Evolutionary conservation across 1,284 basidiomycete genomes (phyloP).

Genomic region (Cutaneotrichosporon dermatis): DNA sequence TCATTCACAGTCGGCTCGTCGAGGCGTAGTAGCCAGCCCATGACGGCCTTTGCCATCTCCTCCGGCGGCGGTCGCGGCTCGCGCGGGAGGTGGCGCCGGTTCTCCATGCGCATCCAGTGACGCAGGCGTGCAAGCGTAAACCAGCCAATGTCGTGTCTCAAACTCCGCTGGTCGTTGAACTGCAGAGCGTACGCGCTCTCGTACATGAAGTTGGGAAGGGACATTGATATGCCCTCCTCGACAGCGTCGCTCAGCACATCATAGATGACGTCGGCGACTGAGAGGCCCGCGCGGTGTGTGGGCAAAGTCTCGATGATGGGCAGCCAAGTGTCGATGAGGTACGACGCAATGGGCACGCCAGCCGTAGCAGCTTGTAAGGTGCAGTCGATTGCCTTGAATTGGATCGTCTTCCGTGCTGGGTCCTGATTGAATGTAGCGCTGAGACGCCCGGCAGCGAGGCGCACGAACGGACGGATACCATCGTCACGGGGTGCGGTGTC

Average conservation of each 20-base stretch:
- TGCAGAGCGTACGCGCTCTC: slow-evolving; percentile 41
- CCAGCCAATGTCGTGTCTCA: slow-evolving; percentile 42
- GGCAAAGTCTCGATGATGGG: slow-evolving; percentile 6
- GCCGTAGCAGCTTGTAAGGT: slow-evolving; percentile 18
- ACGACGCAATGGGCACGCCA: slow-evolving; percentile 13
- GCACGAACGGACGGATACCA: slow-evolving; percentile 5
- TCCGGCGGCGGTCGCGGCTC: not conserved
- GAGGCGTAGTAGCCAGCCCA: slow-evolving; percentile 20
- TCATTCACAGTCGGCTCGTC: slow-evolving; percentile 29
- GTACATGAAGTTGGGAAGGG: slow-evolving; percentile 31
- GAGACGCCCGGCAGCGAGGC: not conserved
- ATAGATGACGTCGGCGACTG: slow-evolving; percentile 20
- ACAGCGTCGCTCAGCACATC: slow-evolving; percentile 22
- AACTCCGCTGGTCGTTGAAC: slow-evolving; percentile 33
- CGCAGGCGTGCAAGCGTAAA: slow-evolving; percentile 35
- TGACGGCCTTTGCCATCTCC: slow-evolving; percentile 22
- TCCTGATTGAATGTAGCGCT: slow-evolving; percentile 7
- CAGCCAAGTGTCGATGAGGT: slow-evolving; percentile 20
- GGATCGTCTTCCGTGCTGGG: not conserved
- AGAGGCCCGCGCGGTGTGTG: not conserved
- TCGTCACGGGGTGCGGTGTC: not conserved
- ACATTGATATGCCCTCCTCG: slow-evolving; percentile 6
- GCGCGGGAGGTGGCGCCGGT: not conserved
- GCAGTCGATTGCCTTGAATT: slow-evolving; percentile 10
- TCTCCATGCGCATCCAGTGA: slow-evolving; percentile 29